These are phyloP conservation scores for Phialophora expanda DNA, from an alignment of 2,329 filamentous ascomycete species.

Conservation along the genomic window DNA sequence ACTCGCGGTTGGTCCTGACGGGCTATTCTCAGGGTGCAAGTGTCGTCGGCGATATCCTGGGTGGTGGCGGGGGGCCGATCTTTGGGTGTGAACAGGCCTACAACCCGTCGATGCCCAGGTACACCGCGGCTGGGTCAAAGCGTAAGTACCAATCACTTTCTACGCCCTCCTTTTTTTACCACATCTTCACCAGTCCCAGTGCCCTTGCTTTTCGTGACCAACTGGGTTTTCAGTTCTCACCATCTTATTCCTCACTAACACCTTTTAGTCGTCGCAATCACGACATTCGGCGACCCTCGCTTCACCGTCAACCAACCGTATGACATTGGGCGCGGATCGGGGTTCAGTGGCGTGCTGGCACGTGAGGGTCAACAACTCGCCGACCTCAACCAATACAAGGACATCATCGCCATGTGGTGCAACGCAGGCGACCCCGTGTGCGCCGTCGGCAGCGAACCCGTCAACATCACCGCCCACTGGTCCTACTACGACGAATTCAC, in stretches of 20 bases:
- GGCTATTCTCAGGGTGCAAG: conserved; percentile 45
- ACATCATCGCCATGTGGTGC: conserved; percentile 27
- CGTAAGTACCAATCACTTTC: conserved; percentile 17
- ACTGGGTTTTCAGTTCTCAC: neutral
- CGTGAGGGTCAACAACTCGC: conserved; percentile 22
- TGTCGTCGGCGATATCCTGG: conserved; percentile 42
- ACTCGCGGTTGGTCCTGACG: conserved; percentile 41
- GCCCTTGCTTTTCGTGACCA: neutral
- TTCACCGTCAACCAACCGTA: conserved; percentile 27
- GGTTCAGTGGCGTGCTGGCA: conserved; percentile 20
- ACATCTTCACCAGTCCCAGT: neutral
- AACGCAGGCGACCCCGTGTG: conserved; percentile 31
- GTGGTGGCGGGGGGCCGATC: conserved; percentile 39
- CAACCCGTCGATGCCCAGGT: conserved; percentile 20
- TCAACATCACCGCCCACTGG: conserved; percentile 28
- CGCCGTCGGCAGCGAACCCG: conserved; percentile 26
- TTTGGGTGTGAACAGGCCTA: conserved; percentile 28
- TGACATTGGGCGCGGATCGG: conserved; percentile 25
- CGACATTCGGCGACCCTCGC: conserved; percentile 27
- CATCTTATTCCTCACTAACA: conserved; percentile 10
- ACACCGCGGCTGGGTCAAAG: conserved; percentile 18
- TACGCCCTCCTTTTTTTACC: neutral
- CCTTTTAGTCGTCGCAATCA: conserved; percentile 24
- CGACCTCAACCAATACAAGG: conserved; percentile 28
- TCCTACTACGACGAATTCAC: conserved; percentile 31